Evolutionary conservation across 2,329 filamentous ascomycete species (phyloP).

Genomic region (Venturia carpophila): DNA sequence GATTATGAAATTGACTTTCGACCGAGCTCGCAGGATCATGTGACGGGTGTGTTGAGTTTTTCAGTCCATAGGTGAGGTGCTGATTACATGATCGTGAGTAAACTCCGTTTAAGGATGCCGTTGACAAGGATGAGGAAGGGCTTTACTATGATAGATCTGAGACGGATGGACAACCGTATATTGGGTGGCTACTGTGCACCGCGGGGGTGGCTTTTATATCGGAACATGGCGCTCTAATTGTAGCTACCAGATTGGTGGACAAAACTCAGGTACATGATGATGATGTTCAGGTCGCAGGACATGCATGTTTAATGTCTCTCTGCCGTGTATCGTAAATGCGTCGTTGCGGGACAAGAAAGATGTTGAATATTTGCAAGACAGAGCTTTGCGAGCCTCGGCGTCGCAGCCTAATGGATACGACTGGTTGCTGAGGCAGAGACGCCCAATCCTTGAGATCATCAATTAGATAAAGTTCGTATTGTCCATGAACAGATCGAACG

Average conservation of each 20-base stretch:
- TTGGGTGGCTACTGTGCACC: background rate
- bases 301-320: too few species aligned
- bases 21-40: background rate
- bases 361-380: too few species aligned
- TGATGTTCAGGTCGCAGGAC: background rate
- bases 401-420: too few species aligned
- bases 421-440: too few species aligned
- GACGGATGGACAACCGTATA: background rate
- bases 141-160: background rate
- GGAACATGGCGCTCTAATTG: too few species aligned
- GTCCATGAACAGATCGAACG: too few species aligned
- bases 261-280: background rate
- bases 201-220: background rate
- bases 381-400: too few species aligned
- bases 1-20: background rate
- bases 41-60: background rate
- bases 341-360: too few species aligned
- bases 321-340: too few species aligned
- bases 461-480: too few species aligned
- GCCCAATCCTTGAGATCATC: too few species aligned
- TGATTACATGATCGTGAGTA: background rate
- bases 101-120: background rate
- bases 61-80: background rate
- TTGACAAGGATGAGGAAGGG: background rate
- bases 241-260: background rate